Base-by-base conservation (phyloP, 345 rosid species). In the Gossypioides kirkii region DNA sequence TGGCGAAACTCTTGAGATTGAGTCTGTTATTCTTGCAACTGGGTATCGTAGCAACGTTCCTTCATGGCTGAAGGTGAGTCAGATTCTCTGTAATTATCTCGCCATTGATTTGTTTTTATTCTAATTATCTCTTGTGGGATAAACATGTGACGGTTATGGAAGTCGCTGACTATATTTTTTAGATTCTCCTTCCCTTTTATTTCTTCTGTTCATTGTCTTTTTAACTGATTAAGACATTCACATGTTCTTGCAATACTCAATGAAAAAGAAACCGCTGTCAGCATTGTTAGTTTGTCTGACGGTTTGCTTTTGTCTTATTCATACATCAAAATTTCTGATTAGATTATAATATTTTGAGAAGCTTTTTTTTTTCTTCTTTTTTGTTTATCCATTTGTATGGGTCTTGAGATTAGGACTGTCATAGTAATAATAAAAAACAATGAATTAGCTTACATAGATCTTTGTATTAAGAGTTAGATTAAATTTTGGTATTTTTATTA, bases 31-130 rank as follows among this genome's bases (percentile, higher is more conserved):
- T 83, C 84, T 93, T 46, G 98, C 98, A 56, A 93, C 98, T 12
- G 98, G 98, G 3, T 93, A 93, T 54, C 78, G 97, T 60, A 93
- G 98, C 92, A 93, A 91, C 64, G 98, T 93, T 43, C 97, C 95
- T 77, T 91, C 87, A 58, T 93, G 98, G 98, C 89, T 93, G 6
- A 84, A 86, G 96, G 97, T 90, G 73, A 81, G 78, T 10, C 67
- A 63, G 50, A 38, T 16, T 60, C 20, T 60, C 17, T 22, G 26
- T 56, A 20, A 9, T 69, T 13, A n/a, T 61, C 69, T 41, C 41
- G n/a, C 38, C 45, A 18, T 52, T 73, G 3, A 32, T 69, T 67
- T 63, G 20, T 8, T 52, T 74, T 76, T 28, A 10, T 68, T 46
- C 13, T 2, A 13, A 32, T 26, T 20, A 3, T 1, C 68, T 45